Percentiles rank a stretch among this genome's conserved stretches.
Evolutionary conservation across 352 stramenopile genomes (phyloP).

Genomic region (Thraustotheca clavata): DNA sequence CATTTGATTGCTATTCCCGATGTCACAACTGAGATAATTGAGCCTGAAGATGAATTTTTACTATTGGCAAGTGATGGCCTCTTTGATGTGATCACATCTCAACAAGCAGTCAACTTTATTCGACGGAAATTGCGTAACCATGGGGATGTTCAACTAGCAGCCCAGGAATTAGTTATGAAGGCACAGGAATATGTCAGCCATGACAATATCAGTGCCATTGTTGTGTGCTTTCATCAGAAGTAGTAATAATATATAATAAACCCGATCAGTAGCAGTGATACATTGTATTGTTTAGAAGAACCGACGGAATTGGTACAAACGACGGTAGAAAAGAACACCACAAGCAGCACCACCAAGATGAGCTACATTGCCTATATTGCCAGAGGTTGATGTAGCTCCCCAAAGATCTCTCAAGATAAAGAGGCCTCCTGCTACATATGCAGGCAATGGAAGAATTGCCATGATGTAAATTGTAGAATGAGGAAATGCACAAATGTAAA

Average conservation of each 20-base stretch:
- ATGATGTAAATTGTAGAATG: constrained; percentile 69
- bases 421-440: constrained; percentile 53
- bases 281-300: constrained; percentile 2
- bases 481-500: constrained; percentile 62
- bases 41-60: constrained; percentile 77
- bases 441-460: constrained; percentile 59
- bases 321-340: constrained; percentile 46
- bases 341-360: constrained; percentile 58
- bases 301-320: not conserved
- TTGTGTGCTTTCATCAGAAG: constrained; percentile 76
- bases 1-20: constrained; percentile 79
- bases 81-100: constrained; percentile 86
- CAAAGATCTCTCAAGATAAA: constrained; percentile 75
- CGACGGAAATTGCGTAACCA: constrained; percentile 77
- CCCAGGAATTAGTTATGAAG: constrained; percentile 82
- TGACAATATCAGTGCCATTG: constrained; percentile 87
- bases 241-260: constrained; percentile 21
- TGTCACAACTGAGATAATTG: constrained; percentile 55
- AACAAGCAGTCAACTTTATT: constrained; percentile 88
- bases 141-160: constrained; percentile 82
- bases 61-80: constrained; percentile 87
- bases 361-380: constrained; percentile 62
- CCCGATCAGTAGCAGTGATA: not conserved
- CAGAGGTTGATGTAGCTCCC: constrained; percentile 33
- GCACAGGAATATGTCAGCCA: constrained; percentile 83